Conservation (phyloP, 768 basidiomycete species). For the Leucogyrophana mollusca region DNA sequence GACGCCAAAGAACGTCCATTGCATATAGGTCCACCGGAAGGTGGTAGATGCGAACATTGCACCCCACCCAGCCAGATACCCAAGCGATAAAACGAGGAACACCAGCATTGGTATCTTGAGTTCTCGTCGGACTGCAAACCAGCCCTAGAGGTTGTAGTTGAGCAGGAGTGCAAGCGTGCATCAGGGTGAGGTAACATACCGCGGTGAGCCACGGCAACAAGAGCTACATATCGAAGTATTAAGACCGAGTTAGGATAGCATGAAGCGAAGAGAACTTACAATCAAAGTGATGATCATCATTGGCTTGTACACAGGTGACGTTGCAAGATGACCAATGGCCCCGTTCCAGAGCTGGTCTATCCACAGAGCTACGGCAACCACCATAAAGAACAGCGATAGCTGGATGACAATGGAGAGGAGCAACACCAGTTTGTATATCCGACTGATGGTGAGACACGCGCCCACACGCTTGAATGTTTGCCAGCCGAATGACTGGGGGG, state of each 20-base stretch:
- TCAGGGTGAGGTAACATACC: slow-evolving; percentile 31
- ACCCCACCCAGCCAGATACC: slow-evolving; percentile 69
- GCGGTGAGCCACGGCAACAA: slow-evolving; percentile 68
- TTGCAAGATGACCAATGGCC: slow-evolving; percentile 53
- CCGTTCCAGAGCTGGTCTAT: slow-evolving; percentile 74
- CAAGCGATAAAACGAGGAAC: slow-evolving; percentile 59
- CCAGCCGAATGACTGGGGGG: slow-evolving; percentile 68
- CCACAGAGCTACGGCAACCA: slow-evolving; percentile 69
- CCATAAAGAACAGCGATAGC: slow-evolving; percentile 77
- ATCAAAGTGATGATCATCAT: slow-evolving; percentile 54
- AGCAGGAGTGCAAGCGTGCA: slow-evolving; percentile 1
- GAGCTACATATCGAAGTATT: slow-evolving; percentile 38
- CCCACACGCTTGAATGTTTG: slow-evolving; percentile 87
- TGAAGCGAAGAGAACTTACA: slow-evolving; percentile 43
- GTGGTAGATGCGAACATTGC: slow-evolving; percentile 70
- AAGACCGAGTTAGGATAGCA: not conserved
- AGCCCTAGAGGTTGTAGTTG: slow-evolving; percentile 47
- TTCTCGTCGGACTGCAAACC: slow-evolving; percentile 74
- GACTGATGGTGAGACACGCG: slow-evolving; percentile 70
- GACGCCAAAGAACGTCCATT: slow-evolving; percentile 73
- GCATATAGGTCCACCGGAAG: slow-evolving; percentile 74
- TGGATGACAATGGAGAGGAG: slow-evolving; percentile 71
- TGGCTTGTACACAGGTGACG: slow-evolving; percentile 50
- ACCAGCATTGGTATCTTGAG: slow-evolving; percentile 53
- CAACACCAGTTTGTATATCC: slow-evolving; percentile 71